A percentile compares a stretch with the other conserved stretches of the same genome.
Evolutionary conservation across 257 asterid genomes (phyloP).

Genomic region (Echites panduratus): DNA sequence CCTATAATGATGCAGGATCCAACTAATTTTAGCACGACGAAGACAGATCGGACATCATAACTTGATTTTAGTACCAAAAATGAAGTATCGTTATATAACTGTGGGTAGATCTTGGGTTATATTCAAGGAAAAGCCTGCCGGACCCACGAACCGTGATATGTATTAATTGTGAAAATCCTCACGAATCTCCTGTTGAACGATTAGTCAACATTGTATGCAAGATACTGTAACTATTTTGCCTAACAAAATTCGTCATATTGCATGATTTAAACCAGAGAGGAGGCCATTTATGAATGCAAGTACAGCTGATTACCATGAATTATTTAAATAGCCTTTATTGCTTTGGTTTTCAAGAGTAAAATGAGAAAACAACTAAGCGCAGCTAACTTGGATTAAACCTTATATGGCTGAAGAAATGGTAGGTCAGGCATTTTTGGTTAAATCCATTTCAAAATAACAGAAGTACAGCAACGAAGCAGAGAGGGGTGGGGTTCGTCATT

Average conservation of each 20-base stretch:
- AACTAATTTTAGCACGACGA: background rate
- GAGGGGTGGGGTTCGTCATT: background rate
- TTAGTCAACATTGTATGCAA: conserved; percentile 5
- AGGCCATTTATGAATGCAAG: background rate
- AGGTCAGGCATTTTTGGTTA: conserved; percentile 7
- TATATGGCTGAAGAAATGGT: background rate
- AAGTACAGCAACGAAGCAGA: background rate
- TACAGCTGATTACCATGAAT: conserved; percentile 1
- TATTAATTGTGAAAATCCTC: background rate
- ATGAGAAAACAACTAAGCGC: conserved; percentile 6
- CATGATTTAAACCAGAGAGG: background rate
- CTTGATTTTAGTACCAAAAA: background rate
- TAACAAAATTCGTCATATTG: background rate
- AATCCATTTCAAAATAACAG: conserved; percentile 2
- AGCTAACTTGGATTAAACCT: background rate
- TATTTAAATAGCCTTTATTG: background rate
- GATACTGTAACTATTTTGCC: background rate
- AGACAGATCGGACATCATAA: background rate
- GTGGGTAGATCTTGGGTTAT: background rate
- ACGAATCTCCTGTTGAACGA: conserved; percentile 12
- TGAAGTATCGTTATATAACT: background rate
- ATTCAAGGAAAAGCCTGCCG: background rate
- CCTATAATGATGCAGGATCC: background rate
- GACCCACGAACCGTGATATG: background rate
- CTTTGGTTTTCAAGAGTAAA: too few relatives aligned